Conservation (phyloP, 2,329 filamentous ascomycete species). For the Zasmidium angulare region DNA sequence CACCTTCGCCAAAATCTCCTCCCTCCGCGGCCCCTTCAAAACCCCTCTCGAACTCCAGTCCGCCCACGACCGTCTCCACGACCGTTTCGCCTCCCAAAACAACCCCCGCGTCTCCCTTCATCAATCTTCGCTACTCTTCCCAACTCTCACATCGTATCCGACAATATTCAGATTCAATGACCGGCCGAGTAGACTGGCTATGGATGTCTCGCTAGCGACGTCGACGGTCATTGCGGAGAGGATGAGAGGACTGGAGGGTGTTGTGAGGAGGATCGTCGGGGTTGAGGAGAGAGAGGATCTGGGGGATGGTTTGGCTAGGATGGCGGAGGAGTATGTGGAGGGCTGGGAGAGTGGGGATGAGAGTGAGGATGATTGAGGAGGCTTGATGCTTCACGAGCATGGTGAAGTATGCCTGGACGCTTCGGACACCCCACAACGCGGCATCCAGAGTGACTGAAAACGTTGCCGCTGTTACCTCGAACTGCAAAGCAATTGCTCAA, state of each 20-base stretch:
- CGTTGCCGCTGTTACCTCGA: too few species aligned
- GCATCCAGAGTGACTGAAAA: too few species aligned
- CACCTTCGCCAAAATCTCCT: conserved; percentile 42
- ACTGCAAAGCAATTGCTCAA: too few species aligned
- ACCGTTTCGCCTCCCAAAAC: conserved; percentile 25
- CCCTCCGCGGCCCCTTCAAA: conserved; percentile 41
- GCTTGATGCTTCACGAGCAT: too few species aligned
- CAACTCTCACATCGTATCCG: conserved; percentile 81
- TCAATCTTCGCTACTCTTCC: conserved; percentile 62
- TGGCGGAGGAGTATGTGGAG: conserved; percentile 85
- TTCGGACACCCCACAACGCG: too few species aligned
- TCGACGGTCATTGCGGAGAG: conserved; percentile 70
- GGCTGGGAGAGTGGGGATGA: conserved; percentile 73
- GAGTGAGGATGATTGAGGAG: conserved; percentile 53
- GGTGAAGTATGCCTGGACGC: too few species aligned
- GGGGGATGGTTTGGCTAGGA: conserved; percentile 75
- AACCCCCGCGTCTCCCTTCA: conserved; percentile 36
- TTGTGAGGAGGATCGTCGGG: conserved; percentile 74
- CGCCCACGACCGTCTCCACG: conserved; percentile 35
- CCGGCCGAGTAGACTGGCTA: conserved; percentile 44
- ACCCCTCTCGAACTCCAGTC: conserved; percentile 30
- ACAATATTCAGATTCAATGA: conserved; percentile 60
- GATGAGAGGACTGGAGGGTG: conserved; percentile 57
- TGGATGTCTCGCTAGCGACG: conserved; percentile 63
- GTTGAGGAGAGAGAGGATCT: too few species aligned